Conservation (phyloP, 306 rosid genomes). For the Canavalia gladiata region DNA sequence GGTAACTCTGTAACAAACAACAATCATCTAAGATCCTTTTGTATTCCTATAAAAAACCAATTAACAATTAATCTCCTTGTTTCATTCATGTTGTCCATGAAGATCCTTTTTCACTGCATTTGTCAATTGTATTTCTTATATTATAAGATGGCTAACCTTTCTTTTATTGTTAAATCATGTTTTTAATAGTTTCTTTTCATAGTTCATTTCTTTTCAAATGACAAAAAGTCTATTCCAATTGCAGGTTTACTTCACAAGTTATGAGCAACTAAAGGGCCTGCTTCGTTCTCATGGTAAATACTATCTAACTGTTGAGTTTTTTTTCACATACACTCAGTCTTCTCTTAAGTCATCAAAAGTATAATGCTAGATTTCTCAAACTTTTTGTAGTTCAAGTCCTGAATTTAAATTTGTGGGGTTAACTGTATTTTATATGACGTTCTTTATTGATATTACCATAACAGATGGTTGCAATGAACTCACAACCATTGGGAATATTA, state of each 20-base stretch:
- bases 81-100: conserved; percentile 6
- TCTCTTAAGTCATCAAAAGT: conserved; percentile 35
- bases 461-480: conserved; percentile 64
- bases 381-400: conserved; percentile 32
- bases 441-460: conserved; percentile 34
- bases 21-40: conserved; percentile 12
- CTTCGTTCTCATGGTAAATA: conserved; percentile 77
- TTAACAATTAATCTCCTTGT: conserved; percentile 2
- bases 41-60: neutral
- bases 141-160: conserved; percentile 2
- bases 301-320: conserved; percentile 36
- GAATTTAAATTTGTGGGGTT: conserved; percentile 27
- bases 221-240: conserved; percentile 48
- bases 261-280: conserved; percentile 80
- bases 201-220: conserved; percentile 44
- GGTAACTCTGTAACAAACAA: conserved; percentile 5
- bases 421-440: conserved; percentile 20
- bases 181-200: conserved; percentile 37
- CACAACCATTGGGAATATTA: conserved; percentile 71
- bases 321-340: neutral
- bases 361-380: neutral
- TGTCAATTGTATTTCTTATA: conserved; percentile 16
- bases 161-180: conserved; percentile 17
- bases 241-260: conserved; percentile 93
- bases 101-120: conserved; percentile 29